Base-by-base conservation (phyloP, 176 grass and related monocot species). In the Phoenix dactylifera region DNA sequence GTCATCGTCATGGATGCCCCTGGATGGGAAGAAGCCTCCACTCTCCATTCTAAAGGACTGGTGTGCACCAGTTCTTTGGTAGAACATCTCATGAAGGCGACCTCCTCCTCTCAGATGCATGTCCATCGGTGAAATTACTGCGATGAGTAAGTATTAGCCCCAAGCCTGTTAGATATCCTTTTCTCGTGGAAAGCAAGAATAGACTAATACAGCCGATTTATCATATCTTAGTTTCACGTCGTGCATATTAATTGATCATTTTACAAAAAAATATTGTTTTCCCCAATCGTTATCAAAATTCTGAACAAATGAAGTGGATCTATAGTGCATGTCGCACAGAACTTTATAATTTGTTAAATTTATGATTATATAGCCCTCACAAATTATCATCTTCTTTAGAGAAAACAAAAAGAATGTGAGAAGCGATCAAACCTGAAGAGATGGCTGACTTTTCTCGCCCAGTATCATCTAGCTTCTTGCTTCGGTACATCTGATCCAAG, bases 401-500 rank as follows among this genome's bases (percentile, higher is more conserved):
- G 51, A 50, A 22, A 49, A 52, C 12, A 26, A 39, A 39, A 14
- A 18, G 20, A 55, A 48, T 50, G 7, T 23, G 59, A 73, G 39
- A 30, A 17, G 49, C 52, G 19, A 24, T 44, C 18, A 7, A 62
- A 89, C 87, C 87, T 82, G 87, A 82, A 55, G 86, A 80, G 57
- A 75, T 55, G 54, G 67, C 60, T 74, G 81, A 77, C 53, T 76
- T 97, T 32, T 86, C 84, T 55, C 72, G 79, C 48, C 78, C 75
- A 30, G 83, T 77, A 17, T 86, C 70, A 22, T 97, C 93, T 22
- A 85, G 26, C 67, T 97, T 97, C 74, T 97, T 97, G 87, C 84
- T 92, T 68, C 87, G 78, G 54, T 97, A 97, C 93, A 97, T 97
- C 93, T 97, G 81, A 65, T 55, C 15, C n/a, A 62, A 35, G 5